phyloP scores from a whole-genome alignment of 2,329 filamentous ascomycete genomes.

The Claviceps paspali region DNA sequence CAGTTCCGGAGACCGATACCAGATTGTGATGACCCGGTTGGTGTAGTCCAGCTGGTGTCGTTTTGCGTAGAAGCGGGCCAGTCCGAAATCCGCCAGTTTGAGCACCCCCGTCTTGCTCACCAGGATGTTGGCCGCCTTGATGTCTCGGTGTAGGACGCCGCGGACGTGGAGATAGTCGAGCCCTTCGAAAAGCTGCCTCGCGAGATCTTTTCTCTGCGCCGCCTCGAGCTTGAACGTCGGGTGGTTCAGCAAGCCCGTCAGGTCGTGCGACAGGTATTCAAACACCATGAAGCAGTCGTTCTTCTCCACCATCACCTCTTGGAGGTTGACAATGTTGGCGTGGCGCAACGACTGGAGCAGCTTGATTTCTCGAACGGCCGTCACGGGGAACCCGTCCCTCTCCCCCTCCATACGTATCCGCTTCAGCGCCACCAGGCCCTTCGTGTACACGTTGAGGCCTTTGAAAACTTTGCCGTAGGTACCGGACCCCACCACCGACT shows the following conservation, averaged over 20 bases:
- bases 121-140: slow-evolving; percentile 95
- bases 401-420: slow-evolving; percentile 90
- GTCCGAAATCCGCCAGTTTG: slow-evolving; percentile 89
- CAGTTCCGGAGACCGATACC: slow-evolving; percentile 89
- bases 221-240: slow-evolving; percentile 75
- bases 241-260: slow-evolving; percentile 90
- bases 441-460: slow-evolving; percentile 82
- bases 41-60: slow-evolving; percentile 87
- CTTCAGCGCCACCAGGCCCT: slow-evolving; percentile 70
- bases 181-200: slow-evolving; percentile 83
- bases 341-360: slow-evolving; percentile 76
- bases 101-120: slow-evolving; percentile 79
- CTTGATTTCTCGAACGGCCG: slow-evolving; percentile 82
- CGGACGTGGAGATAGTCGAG: slow-evolving; percentile 85
- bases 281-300: slow-evolving; percentile 99
- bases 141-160: slow-evolving; percentile 91
- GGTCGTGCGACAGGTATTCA: slow-evolving; percentile 89
- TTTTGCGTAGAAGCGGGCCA: slow-evolving; percentile 93
- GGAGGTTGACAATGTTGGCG: slow-evolving; percentile 64
- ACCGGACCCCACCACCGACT: slow-evolving; percentile 87
- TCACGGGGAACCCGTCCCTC: slow-evolving; percentile 79
- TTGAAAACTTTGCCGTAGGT: slow-evolving; percentile 96
- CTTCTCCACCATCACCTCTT: slow-evolving; percentile 94
- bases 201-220: slow-evolving; percentile 83
- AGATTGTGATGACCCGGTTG: slow-evolving; percentile 96